phyloP scores from a whole-genome alignment of 106 monocot species.

The Apostasia shenzhenica region DNA sequence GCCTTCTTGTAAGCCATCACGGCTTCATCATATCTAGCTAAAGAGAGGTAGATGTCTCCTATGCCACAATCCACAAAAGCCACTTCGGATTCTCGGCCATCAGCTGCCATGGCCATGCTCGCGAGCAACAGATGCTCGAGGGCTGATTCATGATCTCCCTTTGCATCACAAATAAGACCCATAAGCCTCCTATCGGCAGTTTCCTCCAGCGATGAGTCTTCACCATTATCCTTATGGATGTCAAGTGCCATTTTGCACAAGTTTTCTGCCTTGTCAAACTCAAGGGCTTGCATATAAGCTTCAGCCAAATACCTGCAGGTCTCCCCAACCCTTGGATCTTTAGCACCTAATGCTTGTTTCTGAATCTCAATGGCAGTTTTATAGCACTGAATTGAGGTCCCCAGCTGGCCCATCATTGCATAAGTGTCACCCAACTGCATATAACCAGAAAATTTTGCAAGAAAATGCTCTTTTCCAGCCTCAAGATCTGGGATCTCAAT shows the following conservation, averaged over 20 bases:
- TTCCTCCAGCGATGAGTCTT: conserved; percentile 49
- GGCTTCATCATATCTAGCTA: conserved; percentile 64
- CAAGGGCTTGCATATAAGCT: conserved; percentile 60
- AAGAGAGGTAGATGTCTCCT: conserved; percentile 54
- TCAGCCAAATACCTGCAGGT: conserved; percentile 74
- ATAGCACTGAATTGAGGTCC: conserved; percentile 49
- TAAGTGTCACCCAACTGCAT: conserved; percentile 70
- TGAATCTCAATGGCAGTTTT: conserved; percentile 43
- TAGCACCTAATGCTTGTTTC: conserved; percentile 44
- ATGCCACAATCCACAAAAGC: conserved; percentile 63
- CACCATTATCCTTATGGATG: conserved; percentile 43
- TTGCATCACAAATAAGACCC: conserved; percentile 68
- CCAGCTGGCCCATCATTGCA: conserved; percentile 55
- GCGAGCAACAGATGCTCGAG: conserved; percentile 66
- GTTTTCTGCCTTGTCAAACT: conserved; percentile 59
- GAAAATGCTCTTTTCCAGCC: conserved; percentile 31
- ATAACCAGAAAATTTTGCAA: conserved; percentile 49
- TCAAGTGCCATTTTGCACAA: conserved; percentile 55
- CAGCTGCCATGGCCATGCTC: conserved; percentile 61
- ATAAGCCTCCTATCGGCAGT: conserved; percentile 58
- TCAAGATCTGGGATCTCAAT: conserved; percentile 28
- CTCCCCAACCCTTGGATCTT: conserved; percentile 68
- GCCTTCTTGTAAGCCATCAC: conserved; percentile 68
- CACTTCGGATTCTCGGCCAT: conserved; percentile 59
- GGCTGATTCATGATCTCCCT: conserved; percentile 50